Base-by-base conservation (phyloP, 2,329 filamentous ascomycete species). In the Penicillium rolfsii region DNA sequence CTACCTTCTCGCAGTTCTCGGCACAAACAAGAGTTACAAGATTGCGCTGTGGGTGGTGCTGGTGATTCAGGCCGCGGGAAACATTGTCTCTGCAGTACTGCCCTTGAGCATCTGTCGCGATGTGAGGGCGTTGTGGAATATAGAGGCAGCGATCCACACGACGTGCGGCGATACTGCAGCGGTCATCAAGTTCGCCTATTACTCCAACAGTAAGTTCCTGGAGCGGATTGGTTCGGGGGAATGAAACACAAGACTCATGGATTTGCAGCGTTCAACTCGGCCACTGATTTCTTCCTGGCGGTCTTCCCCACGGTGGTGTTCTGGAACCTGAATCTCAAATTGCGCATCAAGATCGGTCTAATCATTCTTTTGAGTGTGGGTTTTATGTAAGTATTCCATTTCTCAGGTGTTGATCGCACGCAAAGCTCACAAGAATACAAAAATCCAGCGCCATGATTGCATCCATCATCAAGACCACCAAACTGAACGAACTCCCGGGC, bases 381-480 rank as follows among this genome's bases (percentile, higher is more conserved):
- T 5, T 59, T 73, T n/a, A 62, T 74, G 66, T 72, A 64, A 48
- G 70, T 64, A 1, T 22, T 5, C 3, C 8, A 1, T 19, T 8
- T 46, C 14, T 14, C 45, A 4, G 3, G 14, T n/a, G 0, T 8
- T 46, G 16, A 2, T 14, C n/a, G 6, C 12, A 28, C 43, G 3
- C 14, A 16, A 16, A 16, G 3, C 45, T 48, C 28, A 48, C 45
- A n/a, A n/a, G 14, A 4, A 14, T 24, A 2, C 9, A 6, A 11
- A 38, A 38, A 5, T n/a, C 14, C 33, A 73, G 71, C 1, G 71
- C 71, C 11, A 72, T 73, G 70, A 28, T 71, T 22, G 71, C 72
- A n/a, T 73, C 71, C 12, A 71, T 74, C 45, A 66, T 74, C 63
- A 74, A 74, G 48, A 71, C 70, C 14, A 73, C 70, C 49, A 72